phyloP scores from a whole-genome alignment of 257 asterid genomes.

The Gentiana dahurica region DNA sequence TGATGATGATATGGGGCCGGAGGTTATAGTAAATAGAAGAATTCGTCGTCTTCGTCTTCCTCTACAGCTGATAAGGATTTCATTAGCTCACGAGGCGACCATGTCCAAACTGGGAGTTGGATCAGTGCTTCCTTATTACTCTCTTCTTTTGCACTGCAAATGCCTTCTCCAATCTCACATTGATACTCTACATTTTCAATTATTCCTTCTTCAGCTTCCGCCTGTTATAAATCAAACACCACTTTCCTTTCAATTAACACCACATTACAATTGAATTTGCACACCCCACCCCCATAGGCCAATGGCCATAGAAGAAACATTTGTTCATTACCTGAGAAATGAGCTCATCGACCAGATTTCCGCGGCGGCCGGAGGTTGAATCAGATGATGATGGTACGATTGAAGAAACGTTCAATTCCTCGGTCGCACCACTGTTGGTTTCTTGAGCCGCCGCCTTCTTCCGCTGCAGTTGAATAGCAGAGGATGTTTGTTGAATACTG shows the following conservation, averaged over 20 bases:
- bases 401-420: background rate
- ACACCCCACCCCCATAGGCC: no score
- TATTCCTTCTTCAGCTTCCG: no score
- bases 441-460: background rate
- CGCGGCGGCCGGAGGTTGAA: background rate
- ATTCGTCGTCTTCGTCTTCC: no score
- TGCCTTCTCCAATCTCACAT: no score
- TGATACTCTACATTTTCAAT: no score
- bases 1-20: no score
- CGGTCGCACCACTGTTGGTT: background rate
- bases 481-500: conserved; percentile 22
- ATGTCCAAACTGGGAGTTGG: no score
- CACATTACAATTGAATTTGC: conserved; percentile 13
- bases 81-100: conserved; percentile 40
- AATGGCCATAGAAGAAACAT: background rate
- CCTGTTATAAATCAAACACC: no score
- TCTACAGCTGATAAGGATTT: conserved; percentile 19
- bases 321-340: conserved; percentile 45
- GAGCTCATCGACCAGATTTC: conserved; percentile 34
- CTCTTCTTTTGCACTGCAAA: no score
- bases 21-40: no score
- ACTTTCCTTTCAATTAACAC: conserved; percentile 56
- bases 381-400: conserved; percentile 5
- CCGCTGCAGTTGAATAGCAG: conserved; percentile 10
- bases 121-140: no score